phyloP scores from a whole-genome alignment of 2,329 filamentous ascomycete genomes.

The Xylariomycetidae sp. region DNA sequence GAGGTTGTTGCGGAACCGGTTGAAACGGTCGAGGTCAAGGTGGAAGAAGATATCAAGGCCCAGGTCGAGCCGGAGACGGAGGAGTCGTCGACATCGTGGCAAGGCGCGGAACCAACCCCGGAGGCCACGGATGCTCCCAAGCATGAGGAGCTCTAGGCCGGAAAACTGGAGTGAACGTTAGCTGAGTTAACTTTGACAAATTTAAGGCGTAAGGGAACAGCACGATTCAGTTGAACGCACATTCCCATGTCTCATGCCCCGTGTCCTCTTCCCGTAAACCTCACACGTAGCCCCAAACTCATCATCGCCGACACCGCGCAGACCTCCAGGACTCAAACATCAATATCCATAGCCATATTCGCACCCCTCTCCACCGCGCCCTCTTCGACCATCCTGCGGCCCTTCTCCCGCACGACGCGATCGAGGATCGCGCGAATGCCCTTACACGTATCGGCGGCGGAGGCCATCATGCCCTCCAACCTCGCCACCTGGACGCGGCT shows the following conservation, averaged over 20 bases:
- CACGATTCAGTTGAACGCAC: too few species aligned
- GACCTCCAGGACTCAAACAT: too few species aligned
- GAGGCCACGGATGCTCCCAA: conserved; percentile 26
- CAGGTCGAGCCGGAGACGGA: conserved; percentile 25
- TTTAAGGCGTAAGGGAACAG: too few species aligned
- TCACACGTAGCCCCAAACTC: too few species aligned
- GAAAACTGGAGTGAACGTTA: too few species aligned
- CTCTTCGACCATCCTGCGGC: conserved; percentile 55
- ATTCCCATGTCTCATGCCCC: neutral
- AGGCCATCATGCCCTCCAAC: conserved; percentile 86
- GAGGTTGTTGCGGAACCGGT: conserved; percentile 32
- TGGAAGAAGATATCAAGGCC: conserved; percentile 28
- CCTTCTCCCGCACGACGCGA: conserved; percentile 67
- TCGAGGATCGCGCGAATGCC: conserved; percentile 79
- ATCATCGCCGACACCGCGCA: too few species aligned
- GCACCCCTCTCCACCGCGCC: conserved; percentile 44
- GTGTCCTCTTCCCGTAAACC: too few species aligned
- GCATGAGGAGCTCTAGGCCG: conserved; percentile 48
- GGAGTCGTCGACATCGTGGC: conserved; percentile 21
- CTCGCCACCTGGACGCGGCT: conserved; percentile 76
- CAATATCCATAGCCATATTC: conserved; percentile 46
- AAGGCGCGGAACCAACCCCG: conserved; percentile 28
- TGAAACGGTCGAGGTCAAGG: conserved; percentile 37
- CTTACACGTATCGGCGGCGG: conserved; percentile 87
- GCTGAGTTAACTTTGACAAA: too few species aligned